Conservation (phyloP, 331 rosid species). For the Phaseolus coccineus region DNA sequence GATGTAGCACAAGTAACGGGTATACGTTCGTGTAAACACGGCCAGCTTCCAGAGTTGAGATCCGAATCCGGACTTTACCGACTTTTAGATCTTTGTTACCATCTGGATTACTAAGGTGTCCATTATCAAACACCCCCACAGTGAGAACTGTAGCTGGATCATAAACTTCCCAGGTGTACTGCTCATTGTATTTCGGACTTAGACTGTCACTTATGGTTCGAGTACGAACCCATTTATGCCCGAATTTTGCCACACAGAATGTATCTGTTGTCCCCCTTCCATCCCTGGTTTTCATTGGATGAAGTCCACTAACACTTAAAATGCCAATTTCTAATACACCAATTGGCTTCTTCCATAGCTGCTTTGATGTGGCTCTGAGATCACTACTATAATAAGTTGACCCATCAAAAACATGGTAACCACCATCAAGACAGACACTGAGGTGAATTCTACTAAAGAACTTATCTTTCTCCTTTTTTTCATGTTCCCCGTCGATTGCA, state of each 20-base stretch:
- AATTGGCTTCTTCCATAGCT: conserved; percentile 83
- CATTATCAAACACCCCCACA: conserved; percentile 85
- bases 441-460: conserved; percentile 74
- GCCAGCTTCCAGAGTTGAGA: conserved; percentile 80
- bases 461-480: conserved; percentile 57
- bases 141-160: conserved; percentile 94
- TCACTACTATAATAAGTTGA: conserved; percentile 87
- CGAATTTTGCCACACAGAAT: conserved; percentile 92
- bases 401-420: conserved; percentile 95
- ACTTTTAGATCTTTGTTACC: conserved; percentile 62
- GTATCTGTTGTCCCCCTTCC: conserved; percentile 78
- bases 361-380: conserved; percentile 86
- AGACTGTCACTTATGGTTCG: conserved; percentile 73
- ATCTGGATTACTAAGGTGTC: conserved; percentile 57
- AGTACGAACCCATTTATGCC: conserved; percentile 94
- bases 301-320: conserved; percentile 70
- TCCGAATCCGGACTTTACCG: conserved; percentile 88
- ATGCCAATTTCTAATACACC: conserved; percentile 91
- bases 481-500: conserved; percentile 67
- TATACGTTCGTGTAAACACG: conserved; percentile 82
- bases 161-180: conserved; percentile 92
- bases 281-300: conserved; percentile 80
- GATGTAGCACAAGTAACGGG: conserved; percentile 82
- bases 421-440: conserved; percentile 87
- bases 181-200: conserved; percentile 89